Base-by-base conservation (phyloP, 2,329 filamentous ascomycete genomes). In the Leptodontidium sp. region DNA sequence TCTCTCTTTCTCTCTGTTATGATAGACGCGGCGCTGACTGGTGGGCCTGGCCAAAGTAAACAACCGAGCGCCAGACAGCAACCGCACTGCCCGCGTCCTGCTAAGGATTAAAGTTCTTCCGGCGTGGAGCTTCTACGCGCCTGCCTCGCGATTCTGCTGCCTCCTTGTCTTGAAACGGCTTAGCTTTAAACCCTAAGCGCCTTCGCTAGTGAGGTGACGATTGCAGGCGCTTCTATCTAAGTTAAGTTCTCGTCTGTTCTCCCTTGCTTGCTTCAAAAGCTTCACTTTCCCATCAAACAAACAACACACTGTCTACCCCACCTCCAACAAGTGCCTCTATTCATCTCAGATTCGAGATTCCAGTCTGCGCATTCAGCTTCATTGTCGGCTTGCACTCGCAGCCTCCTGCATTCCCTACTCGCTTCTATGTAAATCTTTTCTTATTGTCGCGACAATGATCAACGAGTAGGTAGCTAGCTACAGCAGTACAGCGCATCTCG, bases 371-470 rank as follows among this genome's bases (percentile, higher is more conserved):
- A 61, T 59, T 47, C 53, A 55, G 29, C 26, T 50, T 64, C 47
- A 21, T 32, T 14, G 6, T 43, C 35, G 40, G 15, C 11, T 47
- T 63, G 64, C 62, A 21, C 58, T 66, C 61, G 69, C 53, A 32
- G 58, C 63, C 32, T 50, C 43, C 38, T 66, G 43, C 38, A 47
- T 64, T 9, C 43, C 32, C 38, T 21, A 57, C 40, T 65, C 50
- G 26, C 59, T 67, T 57, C 64, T 68, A 58, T 50, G 55, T 71
- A 67, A 35, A 62, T 53, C 38, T 53, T 76, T 71, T 73, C 65
- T 65, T 74, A 6, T 72, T 71, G 70, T 74, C 69, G 72, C 70
- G 72, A 63, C 45, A 72, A 40, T 73, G 71, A 65, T 71, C 53
- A 62, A 68, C 70, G 71, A 71, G 68, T 64, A 65, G 65, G 11